These are phyloP conservation scores for Mycena sp. DNA, from an alignment of 1,284 basidiomycete species.

Conservation along the genomic window DNA sequence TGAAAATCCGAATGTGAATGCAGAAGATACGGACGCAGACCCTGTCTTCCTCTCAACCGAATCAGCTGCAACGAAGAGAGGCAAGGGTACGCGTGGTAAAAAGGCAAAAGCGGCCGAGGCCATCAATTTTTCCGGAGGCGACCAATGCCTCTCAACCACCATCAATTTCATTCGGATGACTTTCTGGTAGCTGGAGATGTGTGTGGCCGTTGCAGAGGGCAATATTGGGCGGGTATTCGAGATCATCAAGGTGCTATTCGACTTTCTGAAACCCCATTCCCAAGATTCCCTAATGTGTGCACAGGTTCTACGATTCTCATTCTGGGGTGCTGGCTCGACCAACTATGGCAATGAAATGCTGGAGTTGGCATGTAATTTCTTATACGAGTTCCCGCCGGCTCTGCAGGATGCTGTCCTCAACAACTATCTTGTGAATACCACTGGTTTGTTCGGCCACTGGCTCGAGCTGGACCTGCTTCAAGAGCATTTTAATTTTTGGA, in stretches of 20 bases:
- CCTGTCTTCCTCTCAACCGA: neutral
- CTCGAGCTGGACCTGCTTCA: conserved; percentile 34
- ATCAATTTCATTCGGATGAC: conserved; percentile 32
- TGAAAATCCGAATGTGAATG: too few relatives aligned
- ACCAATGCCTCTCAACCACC: conserved; percentile 1
- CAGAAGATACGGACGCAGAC: neutral
- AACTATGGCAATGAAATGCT: conserved; percentile 43
- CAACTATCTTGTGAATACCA: conserved; percentile 35
- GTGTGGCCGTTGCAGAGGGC: conserved; percentile 37
- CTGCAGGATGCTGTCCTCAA: conserved; percentile 33
- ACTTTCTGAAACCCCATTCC: neutral
- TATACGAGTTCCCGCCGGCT: conserved; percentile 36
- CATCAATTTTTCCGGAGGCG: neutral
- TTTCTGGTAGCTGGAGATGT: conserved; percentile 37
- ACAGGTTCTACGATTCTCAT: conserved; percentile 39
- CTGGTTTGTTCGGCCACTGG: conserved; percentile 27
- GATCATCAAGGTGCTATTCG: conserved; percentile 31
- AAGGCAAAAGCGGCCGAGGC: neutral
- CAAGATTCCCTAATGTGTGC: too few relatives aligned
- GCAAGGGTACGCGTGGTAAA: neutral
- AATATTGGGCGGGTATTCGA: conserved; percentile 43
- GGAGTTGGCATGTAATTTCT: conserved; percentile 42
- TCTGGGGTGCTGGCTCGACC: conserved; percentile 36
- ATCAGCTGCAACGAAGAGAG: neutral
- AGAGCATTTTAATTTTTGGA: conserved; percentile 35